Conservation (phyloP, 306 rosid genomes). For the Medicago arabica region DNA sequence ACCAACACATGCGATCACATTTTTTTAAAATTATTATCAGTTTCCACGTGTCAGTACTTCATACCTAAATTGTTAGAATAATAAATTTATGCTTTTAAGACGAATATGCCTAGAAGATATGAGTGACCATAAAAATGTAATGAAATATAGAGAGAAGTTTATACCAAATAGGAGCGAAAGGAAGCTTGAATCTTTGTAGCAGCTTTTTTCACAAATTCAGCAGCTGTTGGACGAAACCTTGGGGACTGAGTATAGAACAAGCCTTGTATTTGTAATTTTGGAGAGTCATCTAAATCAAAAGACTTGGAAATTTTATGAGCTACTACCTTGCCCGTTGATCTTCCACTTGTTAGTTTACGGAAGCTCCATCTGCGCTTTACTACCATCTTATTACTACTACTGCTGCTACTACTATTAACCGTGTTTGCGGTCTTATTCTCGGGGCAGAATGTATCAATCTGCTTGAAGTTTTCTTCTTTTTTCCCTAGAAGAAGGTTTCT, state of each 20-base stretch:
- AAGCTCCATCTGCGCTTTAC: conserved; percentile 82
- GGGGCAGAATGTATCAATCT: conserved; percentile 39
- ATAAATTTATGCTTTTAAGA: background rate
- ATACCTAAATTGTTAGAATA: too few relatives aligned
- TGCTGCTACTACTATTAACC: background rate
- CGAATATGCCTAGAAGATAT: conserved; percentile 52
- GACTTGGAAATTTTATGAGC: conserved; percentile 58
- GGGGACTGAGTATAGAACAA: conserved; percentile 37
- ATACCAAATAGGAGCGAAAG: conserved; percentile 81
- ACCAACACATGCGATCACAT: background rate
- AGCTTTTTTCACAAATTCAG: conserved; percentile 51
- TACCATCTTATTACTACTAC: conserved; percentile 18
- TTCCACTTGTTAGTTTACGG: conserved; percentile 62
- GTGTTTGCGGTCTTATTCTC: conserved; percentile 41
- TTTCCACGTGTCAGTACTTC: background rate
- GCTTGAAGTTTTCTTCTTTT: conserved; percentile 56
- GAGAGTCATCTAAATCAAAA: conserved; percentile 52
- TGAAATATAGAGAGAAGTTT: conserved; percentile 8
- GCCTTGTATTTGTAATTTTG: conserved; percentile 45
- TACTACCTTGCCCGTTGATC: conserved; percentile 45
- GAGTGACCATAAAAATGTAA: background rate
- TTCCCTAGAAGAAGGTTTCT: conserved; percentile 66
- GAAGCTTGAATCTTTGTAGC: conserved; percentile 80
- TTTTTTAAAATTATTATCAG: background rate
- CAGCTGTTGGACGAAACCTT: conserved; percentile 6